These are phyloP conservation scores for Clavispora fructus DNA, from an alignment of 805 yeast species.

Conservation along the genomic window DNA sequence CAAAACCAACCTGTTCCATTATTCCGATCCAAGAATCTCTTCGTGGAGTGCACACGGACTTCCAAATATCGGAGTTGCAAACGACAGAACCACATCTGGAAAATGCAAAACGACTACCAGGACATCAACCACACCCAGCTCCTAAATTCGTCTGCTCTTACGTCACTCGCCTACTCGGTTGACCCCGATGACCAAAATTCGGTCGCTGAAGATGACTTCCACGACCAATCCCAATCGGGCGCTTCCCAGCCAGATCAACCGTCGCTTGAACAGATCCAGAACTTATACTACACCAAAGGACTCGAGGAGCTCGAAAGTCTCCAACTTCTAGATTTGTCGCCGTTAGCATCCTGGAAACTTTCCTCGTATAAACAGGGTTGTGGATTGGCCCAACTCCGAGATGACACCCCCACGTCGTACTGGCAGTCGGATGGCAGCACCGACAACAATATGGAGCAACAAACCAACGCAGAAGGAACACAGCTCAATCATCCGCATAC, in stretches of 20 bases:
- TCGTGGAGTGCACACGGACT: background rate
- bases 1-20: too few relatives aligned
- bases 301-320: constrained; percentile 49
- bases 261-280: constrained; percentile 35
- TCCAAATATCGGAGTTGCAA: background rate
- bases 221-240: constrained; percentile 3
- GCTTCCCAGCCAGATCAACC: constrained; percentile 22
- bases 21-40: too few relatives aligned
- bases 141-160: constrained; percentile 6
- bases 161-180: constrained; percentile 24
- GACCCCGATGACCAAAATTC: constrained; percentile 4
- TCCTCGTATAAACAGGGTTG: constrained; percentile 71
- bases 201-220: constrained; percentile 5
- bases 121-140: constrained; percentile 14
- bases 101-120: constrained; percentile 4
- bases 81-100: background rate
- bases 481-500: constrained; percentile 69
- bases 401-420: constrained; percentile 63
- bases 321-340: constrained; percentile 71
- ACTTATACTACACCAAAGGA: constrained; percentile 41
- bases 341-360: constrained; percentile 77
- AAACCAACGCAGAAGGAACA: constrained; percentile 20
- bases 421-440: constrained; percentile 93
- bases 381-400: constrained; percentile 67
- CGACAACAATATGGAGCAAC: constrained; percentile 22